Conservation (phyloP, 495 filamentous ascomycete genomes). For the Filosporella fistucella region DNA sequence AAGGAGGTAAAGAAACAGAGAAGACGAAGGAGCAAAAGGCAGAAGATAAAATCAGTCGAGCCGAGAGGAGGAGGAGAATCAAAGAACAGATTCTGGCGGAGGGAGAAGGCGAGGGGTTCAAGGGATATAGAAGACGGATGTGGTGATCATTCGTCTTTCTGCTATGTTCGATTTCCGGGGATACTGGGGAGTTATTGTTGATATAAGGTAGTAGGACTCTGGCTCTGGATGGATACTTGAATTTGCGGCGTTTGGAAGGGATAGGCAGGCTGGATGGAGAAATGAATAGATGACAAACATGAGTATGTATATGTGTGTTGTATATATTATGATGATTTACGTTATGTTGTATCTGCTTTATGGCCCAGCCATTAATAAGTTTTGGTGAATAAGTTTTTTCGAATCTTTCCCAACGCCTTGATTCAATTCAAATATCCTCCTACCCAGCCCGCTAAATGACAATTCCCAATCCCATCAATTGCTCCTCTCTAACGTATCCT, state of each 20-base stretch:
- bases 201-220: not conserved
- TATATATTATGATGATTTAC: conserved; percentile 12
- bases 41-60: conserved; percentile 35
- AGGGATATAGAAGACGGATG: conserved; percentile 41
- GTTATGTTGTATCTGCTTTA: not conserved
- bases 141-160: conserved; percentile 37
- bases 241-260: not conserved
- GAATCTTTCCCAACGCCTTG: not conserved
- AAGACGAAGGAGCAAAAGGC: not conserved
- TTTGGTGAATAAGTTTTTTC: not conserved
- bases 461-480: not conserved
- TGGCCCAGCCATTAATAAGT: conserved; percentile 15
- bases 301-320: not conserved
- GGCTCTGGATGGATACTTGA: not conserved
- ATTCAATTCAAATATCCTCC: not conserved
- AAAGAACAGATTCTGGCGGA: conserved; percentile 44
- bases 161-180: no score
- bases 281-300: not conserved
- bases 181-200: not conserved
- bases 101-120: conserved; percentile 32
- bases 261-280: conserved; percentile 1
- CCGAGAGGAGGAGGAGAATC: conserved; percentile 42
- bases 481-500: not conserved
- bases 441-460: not conserved
- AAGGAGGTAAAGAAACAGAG: not conserved